Evolutionary conservation across 495 filamentous ascomycete genomes (phyloP), one percentile per base, ranked within the genome.

Genomic region (Xylaria intraflava): DNA sequence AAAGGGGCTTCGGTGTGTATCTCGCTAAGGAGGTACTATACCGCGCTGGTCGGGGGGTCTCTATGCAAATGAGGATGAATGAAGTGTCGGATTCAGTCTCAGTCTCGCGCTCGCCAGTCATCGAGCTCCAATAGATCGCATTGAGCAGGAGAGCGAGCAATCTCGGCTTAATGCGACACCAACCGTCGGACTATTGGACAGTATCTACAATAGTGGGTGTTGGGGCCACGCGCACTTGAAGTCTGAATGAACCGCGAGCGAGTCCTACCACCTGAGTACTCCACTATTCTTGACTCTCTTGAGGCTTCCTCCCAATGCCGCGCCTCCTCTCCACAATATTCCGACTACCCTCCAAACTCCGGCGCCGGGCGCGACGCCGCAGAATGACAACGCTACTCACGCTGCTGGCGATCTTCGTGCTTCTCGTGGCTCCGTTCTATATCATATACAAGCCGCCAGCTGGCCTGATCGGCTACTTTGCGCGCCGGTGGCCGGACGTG

Each of bases 361-460:
- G 72, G 60, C 76, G 77, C 48, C 74, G 76, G 53, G 76, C 77
- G 36, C 77, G 80, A 44, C 78, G 80, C 49, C 71, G 69, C 56
- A 71, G 80, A 55, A 72, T 83, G 67, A 62, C 71, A 24, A 75
- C 78, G 45, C 79, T 88, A 58, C 56, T 83, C 47, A 46, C 70
- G 35, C 62, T 78, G 10, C 72, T 84, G 61, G 58, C 78, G 49
- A 51, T 70, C 49, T 48, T 80, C 35, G 33, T 76, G 47, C 58
- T 76, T 49, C 52, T 83, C 19, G 54, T 73, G 58, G 57, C 76
- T 30, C 84, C 86, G 10, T 69, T 90, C 59, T 78, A 75, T 58
- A 79, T 82, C 62, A 59, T 82, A 14, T 94, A 95, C 76, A 87
- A 88, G 61, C 89, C 89, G 0, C 89, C 89, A 0, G 55, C 52